Conservation (phyloP, 1,284 basidiomycete species). For the Cystobasidium slooffiae region DNA sequence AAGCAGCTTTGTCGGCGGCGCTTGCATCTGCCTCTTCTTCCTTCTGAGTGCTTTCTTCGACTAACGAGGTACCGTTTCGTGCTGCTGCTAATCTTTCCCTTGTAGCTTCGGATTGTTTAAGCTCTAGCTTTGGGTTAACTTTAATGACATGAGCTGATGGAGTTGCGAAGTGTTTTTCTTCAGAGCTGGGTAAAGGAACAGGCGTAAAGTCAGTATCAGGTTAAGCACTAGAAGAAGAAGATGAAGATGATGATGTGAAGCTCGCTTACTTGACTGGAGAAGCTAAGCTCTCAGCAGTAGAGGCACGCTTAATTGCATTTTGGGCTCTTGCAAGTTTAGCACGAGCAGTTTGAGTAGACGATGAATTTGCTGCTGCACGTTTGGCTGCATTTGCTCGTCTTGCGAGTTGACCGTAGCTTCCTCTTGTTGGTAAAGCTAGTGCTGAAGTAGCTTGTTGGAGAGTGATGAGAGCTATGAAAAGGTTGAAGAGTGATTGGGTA, state of each 20-base stretch:
- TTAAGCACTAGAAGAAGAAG: background rate
- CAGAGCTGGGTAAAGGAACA: background rate
- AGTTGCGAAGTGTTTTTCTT: conserved; percentile 7
- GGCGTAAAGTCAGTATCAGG: background rate
- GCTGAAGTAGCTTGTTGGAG: conserved; percentile 39
- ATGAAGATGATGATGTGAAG: background rate
- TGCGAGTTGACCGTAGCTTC: conserved; percentile 26
- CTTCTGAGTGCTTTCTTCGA: background rate
- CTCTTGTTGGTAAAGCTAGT: conserved; percentile 33
- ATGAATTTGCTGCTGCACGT: conserved; percentile 9
- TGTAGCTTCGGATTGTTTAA: conserved; percentile 10
- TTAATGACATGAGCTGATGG: conserved; percentile 1
- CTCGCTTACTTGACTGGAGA: conserved; percentile 20
- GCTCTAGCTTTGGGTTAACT: conserved; percentile 14
- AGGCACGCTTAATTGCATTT: background rate
- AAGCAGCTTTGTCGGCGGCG: conserved; percentile 2
- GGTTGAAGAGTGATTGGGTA: conserved; percentile 33
- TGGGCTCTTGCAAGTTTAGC: conserved; percentile 1
- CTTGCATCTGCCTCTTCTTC: background rate
- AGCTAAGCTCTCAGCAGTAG: background rate
- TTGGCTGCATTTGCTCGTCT: conserved; percentile 30
- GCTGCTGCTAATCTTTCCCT: background rate
- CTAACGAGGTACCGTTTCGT: background rate
- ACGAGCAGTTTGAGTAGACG: conserved; percentile 16
- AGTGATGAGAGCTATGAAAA: conserved; percentile 30